Base-by-base conservation (phyloP, 2,329 filamentous ascomycete genomes). In the Microdochium bolleyi region DNA sequence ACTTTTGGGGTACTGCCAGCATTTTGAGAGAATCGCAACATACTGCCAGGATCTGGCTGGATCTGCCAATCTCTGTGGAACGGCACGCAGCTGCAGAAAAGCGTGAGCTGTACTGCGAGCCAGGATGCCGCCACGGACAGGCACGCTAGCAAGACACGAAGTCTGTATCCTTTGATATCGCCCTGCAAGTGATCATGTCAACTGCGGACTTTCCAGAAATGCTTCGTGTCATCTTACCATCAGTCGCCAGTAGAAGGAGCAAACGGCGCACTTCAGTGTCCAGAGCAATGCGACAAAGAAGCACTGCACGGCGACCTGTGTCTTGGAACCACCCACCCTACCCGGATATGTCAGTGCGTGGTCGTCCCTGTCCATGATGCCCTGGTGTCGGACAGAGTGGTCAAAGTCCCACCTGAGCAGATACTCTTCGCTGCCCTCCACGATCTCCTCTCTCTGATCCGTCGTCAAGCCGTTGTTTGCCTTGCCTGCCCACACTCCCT, bases 21-120 rank as follows among this genome's bases (percentile, higher is more conserved):
- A 34, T 16, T 34, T 34, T 30, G 27, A 41, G 7, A 41, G 4
- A 41, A 41, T 16, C 7, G n/a, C 21, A 8, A 57, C 55, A 19
- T 51, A 57, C 55, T 57, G 11, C 54, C 56, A 13, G 56, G 56
- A 38, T 57, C 51, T 7, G 56, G 56, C 38, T 56, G 44, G 44
- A 57, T 54, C 27, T 57, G 56, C 56, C 56, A 57, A 50, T 54
- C 54, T 48, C 51, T 57, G 24, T 44, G 37, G 37, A 56, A 52
- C 14, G 56, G 56, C 19, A 48, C 24, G 49, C 56, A 57, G 2
- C 44, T 41, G 14, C 49, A 52, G 13, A 56, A 32, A 2, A 56
- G 30, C 14, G 54, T 54, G 10, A 57, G 30, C 21, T 52, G 48
- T 22, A 56, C 52, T 14, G 37, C 30, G 9, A 54, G 16, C 49